Percentiles rank a stretch among this genome's conserved stretches.
Evolutionary conservation across 805 yeast species (phyloP).

Genomic region (Metschnikowia arizonensis): DNA sequence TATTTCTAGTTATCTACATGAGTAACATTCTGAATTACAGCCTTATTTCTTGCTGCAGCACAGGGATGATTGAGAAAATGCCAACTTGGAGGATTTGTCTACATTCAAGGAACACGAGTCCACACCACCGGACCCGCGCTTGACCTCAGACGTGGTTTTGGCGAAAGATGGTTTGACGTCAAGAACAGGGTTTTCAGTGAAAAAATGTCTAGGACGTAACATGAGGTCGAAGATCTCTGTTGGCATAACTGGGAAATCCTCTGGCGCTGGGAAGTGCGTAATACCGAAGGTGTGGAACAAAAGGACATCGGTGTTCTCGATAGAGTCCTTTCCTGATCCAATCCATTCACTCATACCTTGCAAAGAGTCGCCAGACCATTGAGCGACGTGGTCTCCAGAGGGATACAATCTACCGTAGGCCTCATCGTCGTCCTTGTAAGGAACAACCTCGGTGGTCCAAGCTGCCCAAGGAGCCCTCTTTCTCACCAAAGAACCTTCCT

Average conservation of each 20-base stretch:
- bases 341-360: conserved; percentile 67
- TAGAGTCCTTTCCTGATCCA: conserved; percentile 53
- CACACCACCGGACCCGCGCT: conserved; percentile 32
- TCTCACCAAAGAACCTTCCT: conserved; percentile 67
- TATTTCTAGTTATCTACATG: no score
- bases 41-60: conserved; percentile 24
- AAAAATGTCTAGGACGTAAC: conserved; percentile 76
- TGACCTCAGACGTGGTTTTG: conserved; percentile 40
- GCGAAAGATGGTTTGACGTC: conserved; percentile 65
- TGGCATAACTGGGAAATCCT: conserved; percentile 88
- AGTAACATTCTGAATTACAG: neutral
- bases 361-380: conserved; percentile 66
- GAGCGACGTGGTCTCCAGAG: conserved; percentile 75
- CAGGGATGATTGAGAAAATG: conserved; percentile 38
- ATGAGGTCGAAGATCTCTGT: conserved; percentile 73
- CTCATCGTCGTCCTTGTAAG: conserved; percentile 52
- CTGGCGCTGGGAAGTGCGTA: conserved; percentile 85
- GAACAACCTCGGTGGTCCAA: conserved; percentile 62
- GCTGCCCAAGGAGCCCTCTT: conserved; percentile 84
- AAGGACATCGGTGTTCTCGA: conserved; percentile 68
- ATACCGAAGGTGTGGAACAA: conserved; percentile 81
- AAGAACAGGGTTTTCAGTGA: conserved; percentile 70
- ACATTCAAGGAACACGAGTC: conserved; percentile 35
- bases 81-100: conserved; percentile 51
- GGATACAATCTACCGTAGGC: conserved; percentile 66